These are phyloP conservation scores for Phytophthora uliginosa DNA, from an alignment of 352 stramenopile genomes.

Conservation along the genomic window DNA sequence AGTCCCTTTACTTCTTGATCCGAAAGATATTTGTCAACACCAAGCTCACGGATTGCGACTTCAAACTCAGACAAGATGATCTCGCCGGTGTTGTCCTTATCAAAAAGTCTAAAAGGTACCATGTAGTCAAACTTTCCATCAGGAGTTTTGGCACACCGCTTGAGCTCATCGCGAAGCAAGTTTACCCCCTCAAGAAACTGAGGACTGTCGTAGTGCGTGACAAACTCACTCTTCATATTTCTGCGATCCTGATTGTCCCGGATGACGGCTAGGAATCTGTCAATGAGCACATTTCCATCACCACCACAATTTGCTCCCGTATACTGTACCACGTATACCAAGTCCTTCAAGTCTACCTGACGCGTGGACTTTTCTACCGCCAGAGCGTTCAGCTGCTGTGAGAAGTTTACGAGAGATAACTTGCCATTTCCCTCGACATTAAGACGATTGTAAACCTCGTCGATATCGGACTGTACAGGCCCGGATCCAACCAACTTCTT, in stretches of 20 bases:
- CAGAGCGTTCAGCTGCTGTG: conserved; percentile 63
- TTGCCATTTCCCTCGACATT: conserved; percentile 83
- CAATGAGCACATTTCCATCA: conserved; percentile 71
- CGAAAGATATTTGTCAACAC: conserved; percentile 74
- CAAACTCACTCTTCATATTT: conserved; percentile 89
- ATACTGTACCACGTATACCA: conserved; percentile 81
- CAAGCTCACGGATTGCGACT: conserved; percentile 69
- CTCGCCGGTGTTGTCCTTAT: conserved; percentile 74
- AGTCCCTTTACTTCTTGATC: conserved; percentile 87
- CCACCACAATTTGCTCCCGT: conserved; percentile 80
- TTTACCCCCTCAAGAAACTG: conserved; percentile 81
- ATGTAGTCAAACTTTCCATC: conserved; percentile 83
- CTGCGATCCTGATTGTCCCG: conserved; percentile 76
- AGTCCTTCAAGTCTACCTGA: conserved; percentile 73
- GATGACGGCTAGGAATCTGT: conserved; percentile 76
- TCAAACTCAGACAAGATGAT: conserved; percentile 85
- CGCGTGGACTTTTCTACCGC: conserved; percentile 63
- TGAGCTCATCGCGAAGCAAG: conserved; percentile 75
- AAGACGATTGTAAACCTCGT: conserved; percentile 73
- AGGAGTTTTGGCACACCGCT: conserved; percentile 80
- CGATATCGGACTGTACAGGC: conserved; percentile 43
- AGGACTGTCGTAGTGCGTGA: conserved; percentile 86
- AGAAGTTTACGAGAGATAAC: conserved; percentile 68
- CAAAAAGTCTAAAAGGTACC: conserved; percentile 78
- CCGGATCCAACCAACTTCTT: conserved; percentile 72